phyloP scores from a whole-genome alignment of 1,284 basidiomycete species.

The Testicularia cyperi region DNA sequence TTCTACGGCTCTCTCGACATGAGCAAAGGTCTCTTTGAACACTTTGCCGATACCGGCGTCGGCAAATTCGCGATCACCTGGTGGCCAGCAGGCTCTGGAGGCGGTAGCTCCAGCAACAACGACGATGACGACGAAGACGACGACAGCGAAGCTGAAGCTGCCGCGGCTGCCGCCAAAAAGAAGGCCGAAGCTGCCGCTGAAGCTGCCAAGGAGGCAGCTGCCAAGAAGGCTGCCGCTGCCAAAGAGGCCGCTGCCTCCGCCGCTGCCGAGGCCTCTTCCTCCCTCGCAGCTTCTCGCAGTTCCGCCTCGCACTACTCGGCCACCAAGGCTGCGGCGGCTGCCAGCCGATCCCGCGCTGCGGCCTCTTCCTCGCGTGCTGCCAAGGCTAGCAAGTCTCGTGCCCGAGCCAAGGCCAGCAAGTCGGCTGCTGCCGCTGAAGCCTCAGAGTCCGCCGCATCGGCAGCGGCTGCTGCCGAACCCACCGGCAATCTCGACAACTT shows the following conservation, averaged over 20 bases:
- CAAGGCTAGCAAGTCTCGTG: slow-evolving; percentile 23
- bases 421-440: slow-evolving; percentile 11
- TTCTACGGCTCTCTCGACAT: slow-evolving; percentile 51
- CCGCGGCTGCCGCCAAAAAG: slow-evolving; percentile 16
- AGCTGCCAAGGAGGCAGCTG: not conserved
- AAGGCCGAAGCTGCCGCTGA: slow-evolving; percentile 23
- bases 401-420: slow-evolving; percentile 3
- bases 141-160: slow-evolving; percentile 5
- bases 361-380: slow-evolving; percentile 19
- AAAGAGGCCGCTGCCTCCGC: slow-evolving; percentile 11
- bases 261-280: slow-evolving; percentile 14
- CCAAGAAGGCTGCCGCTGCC: slow-evolving; percentile 10
- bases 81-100: slow-evolving; percentile 38
- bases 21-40: slow-evolving; percentile 49
- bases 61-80: slow-evolving; percentile 52
- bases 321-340: slow-evolving; percentile 33
- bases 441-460: slow-evolving; percentile 14
- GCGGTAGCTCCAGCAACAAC: slow-evolving; percentile 7
- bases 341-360: slow-evolving; percentile 10
- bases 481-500: slow-evolving; percentile 54
- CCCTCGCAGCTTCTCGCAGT: slow-evolving; percentile 29
- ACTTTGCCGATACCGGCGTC: slow-evolving; percentile 27
- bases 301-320: slow-evolving; percentile 26
- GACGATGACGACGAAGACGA: slow-evolving; percentile 1
- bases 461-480: slow-evolving; percentile 18